A percentile compares a stretch with the other conserved stretches of the same genome.
Conservation (phyloP, 192 early-diverging fungal species). For the Phycomyces nitens region DNA sequence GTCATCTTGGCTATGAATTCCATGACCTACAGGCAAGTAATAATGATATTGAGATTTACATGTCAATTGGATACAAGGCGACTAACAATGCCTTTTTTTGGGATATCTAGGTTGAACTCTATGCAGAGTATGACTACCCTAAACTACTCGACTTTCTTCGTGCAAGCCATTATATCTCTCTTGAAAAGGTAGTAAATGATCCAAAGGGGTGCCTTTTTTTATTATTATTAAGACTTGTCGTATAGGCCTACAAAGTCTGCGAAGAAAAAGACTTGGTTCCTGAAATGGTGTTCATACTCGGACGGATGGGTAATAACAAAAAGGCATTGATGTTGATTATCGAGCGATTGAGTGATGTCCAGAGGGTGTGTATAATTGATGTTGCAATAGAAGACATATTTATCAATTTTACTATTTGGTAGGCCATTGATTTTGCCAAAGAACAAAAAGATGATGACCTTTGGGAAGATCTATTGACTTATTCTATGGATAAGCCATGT, state of each 20-base stretch:
- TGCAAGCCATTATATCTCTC: slow-evolving; percentile 68
- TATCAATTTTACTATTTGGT: not conserved
- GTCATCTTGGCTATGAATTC: slow-evolving; percentile 66
- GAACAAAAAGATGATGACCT: slow-evolving; percentile 94
- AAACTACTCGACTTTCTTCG: slow-evolving; percentile 84
- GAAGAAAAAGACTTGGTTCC: slow-evolving; percentile 86
- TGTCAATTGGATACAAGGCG: too few species aligned
- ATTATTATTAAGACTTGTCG: slow-evolving; percentile 14
- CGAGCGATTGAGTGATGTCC: slow-evolving; percentile 82
- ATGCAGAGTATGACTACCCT: slow-evolving; percentile 80
- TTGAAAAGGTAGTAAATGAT: slow-evolving; percentile 60
- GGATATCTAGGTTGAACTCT: slow-evolving; percentile 65
- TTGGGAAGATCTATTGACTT: slow-evolving; percentile 93
- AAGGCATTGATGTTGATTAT: slow-evolving; percentile 93
- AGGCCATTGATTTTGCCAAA: slow-evolving; percentile 97
- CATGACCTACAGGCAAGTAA: slow-evolving; percentile 58
- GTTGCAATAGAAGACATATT: too few species aligned
- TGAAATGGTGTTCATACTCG: slow-evolving; percentile 96
- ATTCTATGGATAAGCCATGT: slow-evolving; percentile 94
- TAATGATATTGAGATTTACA: too few species aligned
- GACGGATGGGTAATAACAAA: slow-evolving; percentile 97
- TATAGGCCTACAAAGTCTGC: slow-evolving; percentile 76
- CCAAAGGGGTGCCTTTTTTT: not conserved
- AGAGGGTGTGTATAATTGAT: slow-evolving; percentile 55
- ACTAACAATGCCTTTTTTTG: not conserved